Base-by-base conservation (phyloP, 164 flowering plant species). In the Dillenia turbinata region DNA sequence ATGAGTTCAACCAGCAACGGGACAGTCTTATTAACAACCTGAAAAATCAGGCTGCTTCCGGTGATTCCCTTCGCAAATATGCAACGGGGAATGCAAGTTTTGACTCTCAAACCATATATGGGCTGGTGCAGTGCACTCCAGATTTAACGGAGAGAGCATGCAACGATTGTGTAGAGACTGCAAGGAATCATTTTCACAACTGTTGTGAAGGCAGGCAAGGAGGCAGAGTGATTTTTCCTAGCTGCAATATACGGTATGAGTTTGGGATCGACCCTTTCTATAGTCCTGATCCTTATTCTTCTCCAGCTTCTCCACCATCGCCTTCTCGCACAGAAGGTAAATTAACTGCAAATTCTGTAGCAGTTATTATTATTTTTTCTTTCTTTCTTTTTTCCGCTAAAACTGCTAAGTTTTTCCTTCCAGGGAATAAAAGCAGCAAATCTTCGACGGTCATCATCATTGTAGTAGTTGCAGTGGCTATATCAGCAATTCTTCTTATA, bases 91-190 rank as follows among this genome's bases (percentile, higher is more conserved):
- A 49, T 2, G 44, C 26, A 10, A 46, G 15, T 5, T 46, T 22
- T 44, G 51, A 49, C 14, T 50, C 13, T n/a, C 17, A 10, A 3
- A 60, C 12, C 14, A n/a, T 53, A 46, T 66, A 66, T 47, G 69
- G 63, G n/a, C 54, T 66, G 2, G 69, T 44, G 57, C 69, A 66
- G 59, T 66, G 69, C 26, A 52, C 53, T 0, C 46, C 52, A 12
- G 69, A 66, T 54, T 3, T 66, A 14, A 12, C 51, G n/a, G 52
- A 26, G 33, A 5, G 3, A 3, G 33, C 2, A 26, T 26, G 33
- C 33, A 3, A 2, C 5, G 5, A 5, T 26, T 26, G 33, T 26
- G 5, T 26, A 3, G 33, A 26, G 5, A 26, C 33, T 2, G 33
- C 33, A 2, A 26, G 33, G 5, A 26, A 26, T 2, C 5, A 26